These are phyloP conservation scores for Ascochyta lentis DNA, from an alignment of 2,329 filamentous ascomycete species.

Conservation along the genomic window DNA sequence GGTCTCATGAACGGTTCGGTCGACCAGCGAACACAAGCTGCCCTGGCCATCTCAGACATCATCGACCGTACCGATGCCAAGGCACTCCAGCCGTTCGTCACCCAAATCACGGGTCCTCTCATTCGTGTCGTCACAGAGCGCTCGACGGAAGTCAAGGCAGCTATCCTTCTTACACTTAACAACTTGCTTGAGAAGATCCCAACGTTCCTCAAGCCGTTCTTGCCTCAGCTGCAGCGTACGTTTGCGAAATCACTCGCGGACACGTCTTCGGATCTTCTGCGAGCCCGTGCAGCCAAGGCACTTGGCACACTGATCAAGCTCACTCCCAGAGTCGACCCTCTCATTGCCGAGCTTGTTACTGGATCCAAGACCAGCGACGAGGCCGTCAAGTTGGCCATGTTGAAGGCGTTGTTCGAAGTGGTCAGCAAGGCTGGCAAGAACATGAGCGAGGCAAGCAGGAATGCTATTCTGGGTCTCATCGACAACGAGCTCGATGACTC, in stretches of 20 bases:
- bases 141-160: constrained; percentile 93
- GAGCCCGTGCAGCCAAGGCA: constrained; percentile 89
- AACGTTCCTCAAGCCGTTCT: constrained; percentile 90
- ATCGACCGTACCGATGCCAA: constrained; percentile 90
- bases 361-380: constrained; percentile 88
- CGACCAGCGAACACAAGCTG: constrained; percentile 90
- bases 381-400: constrained; percentile 93
- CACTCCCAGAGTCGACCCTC: constrained; percentile 91
- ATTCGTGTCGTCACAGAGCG: constrained; percentile 98
- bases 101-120: constrained; percentile 94
- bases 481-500: constrained; percentile 80
- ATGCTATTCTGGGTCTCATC: constrained; percentile 85
- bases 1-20: constrained; percentile 95
- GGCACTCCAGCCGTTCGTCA: constrained; percentile 91
- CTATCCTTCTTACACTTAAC: constrained; percentile 92
- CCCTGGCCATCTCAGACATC: constrained; percentile 92
- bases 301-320: constrained; percentile 94
- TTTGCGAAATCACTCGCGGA: constrained; percentile 97
- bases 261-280: constrained; percentile 84
- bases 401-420: constrained; percentile 95
- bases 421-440: constrained; percentile 92
- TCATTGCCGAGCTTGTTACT: constrained; percentile 92
- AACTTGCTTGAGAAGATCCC: constrained; percentile 97
- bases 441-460: constrained; percentile 90
- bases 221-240: constrained; percentile 94